Conservation (phyloP, 1,139 yeast species). For the Saccharomycopsis hybrid region DNA sequence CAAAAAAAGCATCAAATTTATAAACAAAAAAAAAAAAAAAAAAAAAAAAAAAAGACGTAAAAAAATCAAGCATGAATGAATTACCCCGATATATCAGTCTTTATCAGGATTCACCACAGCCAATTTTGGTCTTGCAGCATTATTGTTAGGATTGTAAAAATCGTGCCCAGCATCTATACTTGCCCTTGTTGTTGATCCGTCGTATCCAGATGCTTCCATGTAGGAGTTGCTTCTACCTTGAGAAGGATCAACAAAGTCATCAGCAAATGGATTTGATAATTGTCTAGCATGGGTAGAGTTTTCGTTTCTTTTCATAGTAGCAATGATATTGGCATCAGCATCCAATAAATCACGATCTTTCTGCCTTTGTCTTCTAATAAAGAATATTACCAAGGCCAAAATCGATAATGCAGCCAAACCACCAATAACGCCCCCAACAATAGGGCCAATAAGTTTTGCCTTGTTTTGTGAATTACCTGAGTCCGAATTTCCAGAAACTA, state of each 20-base stretch:
- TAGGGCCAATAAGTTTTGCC: slow-evolving; percentile 20
- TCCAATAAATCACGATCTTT: slow-evolving; percentile 21
- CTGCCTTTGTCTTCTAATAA: slow-evolving; percentile 20
- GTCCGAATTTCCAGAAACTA: slow-evolving; percentile 8
- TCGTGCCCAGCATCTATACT: too few species aligned
- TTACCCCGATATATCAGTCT: slow-evolving; percentile 8
- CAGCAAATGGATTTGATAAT: slow-evolving; percentile 21
- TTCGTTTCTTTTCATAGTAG: slow-evolving; percentile 19
- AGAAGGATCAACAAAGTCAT: slow-evolving; percentile 18
- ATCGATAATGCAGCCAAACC: slow-evolving; percentile 20
- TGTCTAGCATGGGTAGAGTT: slow-evolving; percentile 13
- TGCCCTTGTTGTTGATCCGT: too few species aligned
- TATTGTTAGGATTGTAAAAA: slow-evolving; percentile 1
- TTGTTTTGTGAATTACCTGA: slow-evolving; percentile 5
- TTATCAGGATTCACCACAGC: slow-evolving; percentile 20
- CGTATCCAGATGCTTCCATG: background rate
- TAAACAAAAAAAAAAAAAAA: too few species aligned
- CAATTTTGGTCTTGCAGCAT: slow-evolving; percentile 6
- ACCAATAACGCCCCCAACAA: slow-evolving; percentile 22
- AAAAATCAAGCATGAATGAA: too few species aligned
- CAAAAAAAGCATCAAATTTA: too few species aligned
- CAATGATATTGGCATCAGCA: slow-evolving; percentile 22
- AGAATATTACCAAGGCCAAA: slow-evolving; percentile 18
- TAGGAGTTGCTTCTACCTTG: background rate
- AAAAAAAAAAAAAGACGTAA: too few species aligned